Evolutionary conservation across 2,329 filamentous ascomycete species (phyloP), one percentile per base, ranked within the genome.

Genomic region (Myotisia sp.): DNA sequence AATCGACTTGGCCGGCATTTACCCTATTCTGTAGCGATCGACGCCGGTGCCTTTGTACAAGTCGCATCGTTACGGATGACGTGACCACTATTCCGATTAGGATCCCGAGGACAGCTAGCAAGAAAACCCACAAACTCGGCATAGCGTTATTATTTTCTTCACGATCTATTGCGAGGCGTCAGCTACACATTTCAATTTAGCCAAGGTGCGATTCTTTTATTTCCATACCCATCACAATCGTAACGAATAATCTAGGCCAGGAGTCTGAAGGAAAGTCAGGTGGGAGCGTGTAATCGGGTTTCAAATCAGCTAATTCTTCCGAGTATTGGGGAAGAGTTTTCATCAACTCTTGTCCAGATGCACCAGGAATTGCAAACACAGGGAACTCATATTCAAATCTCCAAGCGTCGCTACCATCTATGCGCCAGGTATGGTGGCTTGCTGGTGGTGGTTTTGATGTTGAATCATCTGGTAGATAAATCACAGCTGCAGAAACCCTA

Each of bases 91-190:
- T 69, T 27, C 67, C 51, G 1, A 86, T 54, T 1, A 92, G 62
- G 2, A 86, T 71, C 3, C 71, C 83, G 9, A 86, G 60, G 27
- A 92, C 77, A 22, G 71, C 64, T 18, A 74, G 62, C 4, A 76
- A 52, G 45, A 92, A 92, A 0, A 82, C 71, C 87, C 87, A 95
- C 1, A 93, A 65, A 8, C 71, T 76, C 0, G 84, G 79, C 5
- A 85, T 32, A 13, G n/a, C n/a, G n/a, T n/a, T n/a, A n/a, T n/a
- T 1, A 62, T 51, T 22, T 62, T 62, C 12, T 59, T 51, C 30
- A 73, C 55, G 2, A 53, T 55, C 23, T n/a, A n/a, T n/a, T n/a
- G n/a, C n/a, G n/a, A n/a, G n/a, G n/a, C n/a, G n/a, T n/a, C n/a
- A n/a, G n/a, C 76, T 20, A 14, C 34, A 18, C 41, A 20, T 37